Percentiles rank a stretch among this genome's conserved stretches.
phyloP scores from a whole-genome alignment of 371 early-diverging fungal species.

The Circinella umbellata region DNA sequence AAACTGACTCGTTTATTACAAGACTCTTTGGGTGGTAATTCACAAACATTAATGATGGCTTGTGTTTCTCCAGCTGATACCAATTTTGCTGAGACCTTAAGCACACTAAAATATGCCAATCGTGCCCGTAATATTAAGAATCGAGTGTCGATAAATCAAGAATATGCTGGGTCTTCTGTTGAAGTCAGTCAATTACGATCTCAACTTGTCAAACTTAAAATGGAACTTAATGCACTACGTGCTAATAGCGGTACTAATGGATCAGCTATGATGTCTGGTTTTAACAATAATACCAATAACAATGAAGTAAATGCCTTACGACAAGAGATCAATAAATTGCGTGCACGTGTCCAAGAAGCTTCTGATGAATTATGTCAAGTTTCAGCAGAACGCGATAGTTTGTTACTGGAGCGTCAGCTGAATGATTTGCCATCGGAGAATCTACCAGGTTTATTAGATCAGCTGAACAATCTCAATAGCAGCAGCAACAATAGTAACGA shows the following conservation, averaged over 20 bases:
- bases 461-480: not conserved
- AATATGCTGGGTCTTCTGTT: constrained; percentile 50
- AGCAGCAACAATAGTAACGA: not conserved
- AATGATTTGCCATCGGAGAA: constrained; percentile 37
- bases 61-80: constrained; percentile 84
- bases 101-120: constrained; percentile 91
- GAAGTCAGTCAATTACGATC: constrained; percentile 73
- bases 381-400: constrained; percentile 60
- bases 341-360: constrained; percentile 47
- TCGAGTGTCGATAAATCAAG: constrained; percentile 56
- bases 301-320: constrained; percentile 39
- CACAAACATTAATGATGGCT: constrained; percentile 90
- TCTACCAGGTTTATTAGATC: constrained; percentile 1
- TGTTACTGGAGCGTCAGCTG: constrained; percentile 54
- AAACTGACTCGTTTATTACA: constrained; percentile 96
- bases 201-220: constrained; percentile 67
- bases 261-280: constrained; percentile 27
- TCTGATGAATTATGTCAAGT: constrained; percentile 54
- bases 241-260: not conserved
- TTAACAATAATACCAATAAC: constrained; percentile 23
- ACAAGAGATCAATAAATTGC: constrained; percentile 54
- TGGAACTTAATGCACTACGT: constrained; percentile 59
- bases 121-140: constrained; percentile 88
- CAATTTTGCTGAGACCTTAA: constrained; percentile 87
- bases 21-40: constrained; percentile 90